Conservation (phyloP, 2,329 filamentous ascomycete genomes). For the Keithomyces neogunnii region DNA sequence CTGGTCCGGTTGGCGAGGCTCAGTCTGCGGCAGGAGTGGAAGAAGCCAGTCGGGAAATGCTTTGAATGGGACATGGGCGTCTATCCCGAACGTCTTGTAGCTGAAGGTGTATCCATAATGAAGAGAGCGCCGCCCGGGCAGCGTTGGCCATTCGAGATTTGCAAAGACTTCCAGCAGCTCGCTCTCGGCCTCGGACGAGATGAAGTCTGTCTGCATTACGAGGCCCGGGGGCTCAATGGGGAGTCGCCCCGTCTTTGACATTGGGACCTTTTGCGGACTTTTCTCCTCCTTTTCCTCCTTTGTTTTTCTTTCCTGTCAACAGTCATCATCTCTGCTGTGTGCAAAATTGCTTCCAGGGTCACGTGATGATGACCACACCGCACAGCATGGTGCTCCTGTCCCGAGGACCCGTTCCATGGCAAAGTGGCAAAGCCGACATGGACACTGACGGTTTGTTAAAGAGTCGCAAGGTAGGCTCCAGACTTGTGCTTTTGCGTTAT, state of each 20-base stretch:
- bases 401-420: too few species aligned
- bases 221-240: constrained; percentile 25
- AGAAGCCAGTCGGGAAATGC: constrained; percentile 43
- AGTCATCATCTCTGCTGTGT: too few species aligned
- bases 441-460: too few species aligned
- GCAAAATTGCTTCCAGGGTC: too few species aligned
- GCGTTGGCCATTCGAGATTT: constrained; percentile 4
- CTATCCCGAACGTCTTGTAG: constrained; percentile 50
- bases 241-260: constrained; percentile 5
- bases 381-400: too few species aligned
- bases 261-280: too few species aligned
- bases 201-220: constrained; percentile 37
- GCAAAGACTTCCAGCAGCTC: constrained; percentile 25
- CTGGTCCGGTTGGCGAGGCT: constrained; percentile 41
- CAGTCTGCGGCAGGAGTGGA: constrained; percentile 36
- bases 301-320: too few species aligned
- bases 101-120: constrained; percentile 51
- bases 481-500: too few species aligned
- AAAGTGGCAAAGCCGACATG: too few species aligned
- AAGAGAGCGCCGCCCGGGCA: constrained; percentile 7
- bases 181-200: constrained; percentile 35
- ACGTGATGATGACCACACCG: too few species aligned
- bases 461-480: too few species aligned
- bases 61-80: constrained; percentile 32
- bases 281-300: too few species aligned